Evolutionary conservation across 441 rosid species (phyloP).

Genomic region (Bocquillonia castaneifolia): DNA sequence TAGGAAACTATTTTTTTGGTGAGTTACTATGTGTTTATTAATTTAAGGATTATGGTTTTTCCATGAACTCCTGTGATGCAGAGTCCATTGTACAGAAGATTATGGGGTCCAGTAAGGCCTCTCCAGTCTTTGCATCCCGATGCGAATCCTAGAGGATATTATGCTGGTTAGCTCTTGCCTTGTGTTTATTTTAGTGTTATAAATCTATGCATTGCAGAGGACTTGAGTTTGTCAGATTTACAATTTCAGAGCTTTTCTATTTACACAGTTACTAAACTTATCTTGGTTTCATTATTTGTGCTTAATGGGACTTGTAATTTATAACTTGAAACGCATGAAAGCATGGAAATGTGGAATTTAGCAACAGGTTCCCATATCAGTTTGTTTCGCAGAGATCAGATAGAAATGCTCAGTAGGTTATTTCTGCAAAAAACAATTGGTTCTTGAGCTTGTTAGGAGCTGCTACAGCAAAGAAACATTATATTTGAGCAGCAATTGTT

Average conservation of each 20-base stretch:
- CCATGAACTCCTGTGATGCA: conserved; percentile 34
- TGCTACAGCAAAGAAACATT: background rate
- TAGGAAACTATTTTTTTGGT: background rate
- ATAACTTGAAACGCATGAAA: background rate
- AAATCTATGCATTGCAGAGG: background rate
- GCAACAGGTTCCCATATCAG: background rate
- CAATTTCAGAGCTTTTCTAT: background rate
- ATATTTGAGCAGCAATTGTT: background rate
- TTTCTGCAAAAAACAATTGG: background rate
- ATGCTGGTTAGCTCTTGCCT: conserved; percentile 53
- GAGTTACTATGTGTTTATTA: background rate
- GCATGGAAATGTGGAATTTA: background rate
- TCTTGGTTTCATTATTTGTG: background rate
- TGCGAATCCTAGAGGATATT: conserved; percentile 73
- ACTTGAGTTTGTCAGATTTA: background rate
- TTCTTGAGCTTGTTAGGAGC: background rate
- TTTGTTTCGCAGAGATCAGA: background rate
- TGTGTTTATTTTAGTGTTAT: conserved; percentile 6
- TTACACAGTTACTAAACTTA: background rate
- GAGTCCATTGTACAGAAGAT: conserved; percentile 69
- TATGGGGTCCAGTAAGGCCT: conserved; percentile 81
- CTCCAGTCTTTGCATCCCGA: conserved; percentile 75
- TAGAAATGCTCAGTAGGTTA: background rate
- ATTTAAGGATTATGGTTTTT: conserved; percentile 6
- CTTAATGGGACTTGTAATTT: background rate